Evolutionary conservation across 352 stramenopile species (phyloP), one percentile per base, ranked within the genome.

Genomic region (Phytopythium ostracodes): DNA sequence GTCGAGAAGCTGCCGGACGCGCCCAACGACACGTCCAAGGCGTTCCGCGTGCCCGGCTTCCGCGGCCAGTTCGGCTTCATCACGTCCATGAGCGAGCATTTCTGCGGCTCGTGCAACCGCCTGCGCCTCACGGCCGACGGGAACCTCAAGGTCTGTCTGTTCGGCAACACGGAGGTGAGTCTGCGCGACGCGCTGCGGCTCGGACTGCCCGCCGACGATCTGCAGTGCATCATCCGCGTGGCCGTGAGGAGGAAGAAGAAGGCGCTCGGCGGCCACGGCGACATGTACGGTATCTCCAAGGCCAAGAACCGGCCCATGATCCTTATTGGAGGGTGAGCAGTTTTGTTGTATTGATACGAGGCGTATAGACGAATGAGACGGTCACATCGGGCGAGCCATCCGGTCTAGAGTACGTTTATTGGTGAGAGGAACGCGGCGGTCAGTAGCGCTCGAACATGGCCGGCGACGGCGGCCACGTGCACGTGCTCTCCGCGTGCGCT

Each of bases 61-160:
- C 64, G 62, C 31, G 88, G 88, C 8, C 74, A 83, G 20, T 87
- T 98, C 63, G 96, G 96, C 47, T 99, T 99, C 69, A 99, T 99
- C 69, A 98, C 94, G 17, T 98, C 90, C 27, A 99, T 99, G 97
- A 98, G 89, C 58, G 82, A 98, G 63, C 90, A 99, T 65, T 99
- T 99, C 75, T 99, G 97, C 75, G 91, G 90, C 47, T 92, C 83
- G 10, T 99, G 97, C 81, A 99, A 99, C 77, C 92, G 97, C 12
- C 70, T 99, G 18, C 92, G 97, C 11, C 76, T 99, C 42, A 99
- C 96, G 22, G 93, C 96, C 4, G 97, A 99, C 66, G 97, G 97
- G 24, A 90, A 89, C 63, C 68, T 98, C 25, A 98, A 98, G 66
- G 95, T 98, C 17, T 99, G 97, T 71, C 72, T 99, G 8, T 99